Percentiles rank a stretch among this genome's conserved stretches.
Evolutionary conservation across 768 basidiomycete genomes (phyloP).

Genomic region (Lactarius psammicola): DNA sequence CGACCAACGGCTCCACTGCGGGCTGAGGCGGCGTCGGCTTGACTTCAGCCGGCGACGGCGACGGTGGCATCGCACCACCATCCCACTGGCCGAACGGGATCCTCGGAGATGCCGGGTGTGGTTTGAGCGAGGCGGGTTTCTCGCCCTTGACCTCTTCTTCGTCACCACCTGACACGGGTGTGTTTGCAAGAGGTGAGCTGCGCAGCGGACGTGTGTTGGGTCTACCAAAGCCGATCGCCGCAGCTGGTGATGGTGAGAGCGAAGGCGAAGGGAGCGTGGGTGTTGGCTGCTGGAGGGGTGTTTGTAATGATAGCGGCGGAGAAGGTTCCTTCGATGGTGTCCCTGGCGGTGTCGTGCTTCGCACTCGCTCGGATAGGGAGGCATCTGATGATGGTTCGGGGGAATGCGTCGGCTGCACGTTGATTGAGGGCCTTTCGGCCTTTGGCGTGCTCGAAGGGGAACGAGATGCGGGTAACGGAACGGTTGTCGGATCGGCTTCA

Average conservation of each 20-base stretch:
- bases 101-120: conserved; percentile 45
- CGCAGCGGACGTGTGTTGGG: conserved; percentile 64
- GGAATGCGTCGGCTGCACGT: conserved; percentile 39
- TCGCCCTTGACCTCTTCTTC: conserved; percentile 40
- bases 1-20: conserved; percentile 7
- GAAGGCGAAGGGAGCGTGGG: conserved; percentile 39
- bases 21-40: conserved; percentile 14
- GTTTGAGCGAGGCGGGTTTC: conserved; percentile 32
- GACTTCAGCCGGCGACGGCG: conserved; percentile 13
- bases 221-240: conserved; percentile 55
- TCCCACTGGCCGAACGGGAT: conserved; percentile 37
- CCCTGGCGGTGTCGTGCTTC: conserved; percentile 62
- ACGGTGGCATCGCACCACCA: not conserved
- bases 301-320: conserved; percentile 19
- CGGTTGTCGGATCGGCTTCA: conserved; percentile 24
- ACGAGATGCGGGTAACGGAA: conserved; percentile 45
- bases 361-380: conserved; percentile 34
- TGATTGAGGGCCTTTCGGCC: conserved; percentile 47
- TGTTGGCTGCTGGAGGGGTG: conserved; percentile 32
- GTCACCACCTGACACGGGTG: conserved; percentile 45
- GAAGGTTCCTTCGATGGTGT: conserved; percentile 52
- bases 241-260: conserved; percentile 38
- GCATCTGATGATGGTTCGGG: conserved; percentile 33
- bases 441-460: conserved; percentile 62
- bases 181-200: conserved; percentile 73